Conservation (phyloP, 225 moss, liverwort and hornwort genomes). For the Sphagnum contortum region DNA sequence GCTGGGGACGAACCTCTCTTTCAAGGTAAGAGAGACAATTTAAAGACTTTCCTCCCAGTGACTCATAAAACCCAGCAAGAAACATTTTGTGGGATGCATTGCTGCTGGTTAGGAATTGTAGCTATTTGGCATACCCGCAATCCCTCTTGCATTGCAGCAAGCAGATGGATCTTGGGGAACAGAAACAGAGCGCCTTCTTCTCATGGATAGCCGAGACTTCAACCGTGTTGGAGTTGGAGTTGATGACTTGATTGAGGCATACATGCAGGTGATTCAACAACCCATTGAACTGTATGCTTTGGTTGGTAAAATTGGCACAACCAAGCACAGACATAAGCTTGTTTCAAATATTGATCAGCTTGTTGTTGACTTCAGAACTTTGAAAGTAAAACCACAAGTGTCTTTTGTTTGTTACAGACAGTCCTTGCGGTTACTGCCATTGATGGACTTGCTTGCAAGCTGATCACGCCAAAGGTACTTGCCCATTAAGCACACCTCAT, state of each 20-base stretch:
- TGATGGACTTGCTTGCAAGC: constrained; percentile 31
- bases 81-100: too few species aligned
- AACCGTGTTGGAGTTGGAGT: constrained; percentile 34
- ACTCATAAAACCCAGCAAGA: too few species aligned
- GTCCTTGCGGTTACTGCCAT: constrained; percentile 33
- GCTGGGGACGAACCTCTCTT: constrained; percentile 37
- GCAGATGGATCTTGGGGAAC: constrained; percentile 34
- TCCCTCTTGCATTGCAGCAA: constrained; percentile 12
- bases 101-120: too few species aligned
- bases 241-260: constrained; percentile 37
- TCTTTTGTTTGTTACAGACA: constrained; percentile 11
- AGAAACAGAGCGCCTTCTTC: constrained; percentile 23
- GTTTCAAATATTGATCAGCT: too few species aligned
- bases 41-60: too few species aligned
- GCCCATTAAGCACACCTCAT: too few species aligned
- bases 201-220: constrained; percentile 39
- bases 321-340: too few species aligned
- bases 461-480: constrained; percentile 25
- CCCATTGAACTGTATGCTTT: too few species aligned
- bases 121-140: too few species aligned
- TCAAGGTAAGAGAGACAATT: constrained; percentile 13
- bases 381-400: too few species aligned
- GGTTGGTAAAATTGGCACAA: too few species aligned
- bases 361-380: too few species aligned
- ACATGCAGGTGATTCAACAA: constrained; percentile 23